Evolutionary conservation across 2,329 filamentous ascomycete species (phyloP), one percentile per base, ranked within the genome.

Genomic region (Cryphonectria nitschkei): DNA sequence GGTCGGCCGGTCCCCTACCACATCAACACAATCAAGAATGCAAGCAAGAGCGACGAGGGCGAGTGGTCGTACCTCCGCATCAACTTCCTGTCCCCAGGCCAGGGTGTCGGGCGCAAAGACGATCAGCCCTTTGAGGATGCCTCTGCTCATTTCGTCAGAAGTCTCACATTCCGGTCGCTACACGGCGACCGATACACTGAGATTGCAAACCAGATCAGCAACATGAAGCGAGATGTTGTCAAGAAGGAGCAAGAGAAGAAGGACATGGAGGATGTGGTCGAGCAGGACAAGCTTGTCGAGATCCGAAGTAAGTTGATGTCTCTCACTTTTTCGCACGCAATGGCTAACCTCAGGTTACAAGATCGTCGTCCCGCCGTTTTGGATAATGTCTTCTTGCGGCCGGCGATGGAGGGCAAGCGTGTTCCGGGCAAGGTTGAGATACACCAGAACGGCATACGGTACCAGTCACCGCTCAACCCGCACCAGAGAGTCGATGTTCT

Each of bases 191-290:
- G 95, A 73, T 94, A 99, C 79, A 92, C 93, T 71, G 93, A 97
- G 77, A 96, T 99, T 75, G 92, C 94, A 16, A 92, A 92, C 73
- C 93, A 97, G 78, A 98, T 99, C 76, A 95, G 94, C 14, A 96
- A 98, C 78, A 91, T 99, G 85, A 97, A 98, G 84, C 97, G 96
- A 79, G 93, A 95, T 75, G 90, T 93, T 6, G 89, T 93, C 58
- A 95, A 97, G 81, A 93, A 94, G 76, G 96, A 99, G 81, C 95
- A 98, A 77, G 95, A 98, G 82, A 98, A 98, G 89, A 99, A 99
- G 84, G 95, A 99, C 76, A 92, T 99, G 92, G 96, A 99, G 80
- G 96, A 99, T 81, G 96, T 99, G 32, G 95, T 99, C 7, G 96
- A 98, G 82, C 96, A 99, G 81, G 96, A 99, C 80, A 99, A 99